Evolutionary conservation across 257 asterid genomes (phyloP).

Genomic region (Solanum chmielewskii): DNA sequence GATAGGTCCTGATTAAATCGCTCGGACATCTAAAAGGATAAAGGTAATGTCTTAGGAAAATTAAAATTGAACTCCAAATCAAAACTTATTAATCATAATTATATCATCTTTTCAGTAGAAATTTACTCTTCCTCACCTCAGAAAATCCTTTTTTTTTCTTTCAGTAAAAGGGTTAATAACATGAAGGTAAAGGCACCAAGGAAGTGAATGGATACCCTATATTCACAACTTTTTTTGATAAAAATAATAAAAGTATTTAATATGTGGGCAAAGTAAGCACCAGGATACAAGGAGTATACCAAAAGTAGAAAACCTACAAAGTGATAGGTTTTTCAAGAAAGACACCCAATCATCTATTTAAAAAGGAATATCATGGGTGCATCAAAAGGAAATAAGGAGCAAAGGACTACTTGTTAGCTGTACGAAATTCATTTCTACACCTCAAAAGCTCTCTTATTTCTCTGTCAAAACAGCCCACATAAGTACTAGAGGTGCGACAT

Average conservation of each 20-base stretch:
- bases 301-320: not conserved
- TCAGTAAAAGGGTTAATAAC: not conserved
- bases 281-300: not conserved
- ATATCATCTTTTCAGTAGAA: not conserved
- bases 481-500: not conserved
- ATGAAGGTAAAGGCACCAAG: not conserved
- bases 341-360: not conserved
- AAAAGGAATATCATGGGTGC: not conserved
- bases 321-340: not conserved
- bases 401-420: not conserved
- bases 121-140: not conserved
- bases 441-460: not conserved
- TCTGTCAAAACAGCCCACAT: not conserved
- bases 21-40: not conserved
- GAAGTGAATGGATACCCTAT: not conserved
- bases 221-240: not conserved
- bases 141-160: not conserved
- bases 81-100: not conserved
- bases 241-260: no score
- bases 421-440: not conserved
- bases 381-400: not conserved
- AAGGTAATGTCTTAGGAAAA: not conserved
- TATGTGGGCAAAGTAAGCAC: not conserved
- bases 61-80: not conserved
- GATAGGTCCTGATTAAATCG: not conserved